Evolutionary conservation across 805 yeast genomes (phyloP).

Genomic region (Saccharomycopsis sp.): DNA sequence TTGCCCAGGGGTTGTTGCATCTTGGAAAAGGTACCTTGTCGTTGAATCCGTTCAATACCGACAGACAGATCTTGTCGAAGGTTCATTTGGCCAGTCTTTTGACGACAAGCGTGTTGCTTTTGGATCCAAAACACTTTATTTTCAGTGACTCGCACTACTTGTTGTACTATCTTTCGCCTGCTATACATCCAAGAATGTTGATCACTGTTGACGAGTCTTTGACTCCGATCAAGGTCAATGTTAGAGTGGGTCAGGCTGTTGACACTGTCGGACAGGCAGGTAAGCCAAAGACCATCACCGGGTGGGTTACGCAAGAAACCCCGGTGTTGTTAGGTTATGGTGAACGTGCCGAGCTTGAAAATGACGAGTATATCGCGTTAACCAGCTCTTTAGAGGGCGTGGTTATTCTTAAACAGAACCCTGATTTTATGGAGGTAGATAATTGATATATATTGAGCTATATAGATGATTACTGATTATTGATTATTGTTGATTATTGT

Average conservation of each 20-base stretch:
- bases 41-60: constrained; percentile 82
- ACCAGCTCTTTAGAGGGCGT: constrained; percentile 85
- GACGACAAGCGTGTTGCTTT: constrained; percentile 74
- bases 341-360: constrained; percentile 95
- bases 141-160: constrained; percentile 71
- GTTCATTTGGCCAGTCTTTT: constrained; percentile 85
- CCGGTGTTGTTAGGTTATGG: constrained; percentile 92
- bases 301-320: constrained; percentile 98
- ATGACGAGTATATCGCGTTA: constrained; percentile 82
- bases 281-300: constrained; percentile 96
- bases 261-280: constrained; percentile 99
- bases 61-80: constrained; percentile 79
- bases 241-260: constrained; percentile 97
- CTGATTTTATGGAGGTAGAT: constrained; percentile 68
- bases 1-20: constrained; percentile 92
- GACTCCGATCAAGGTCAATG: constrained; percentile 84
- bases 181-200: constrained; percentile 88
- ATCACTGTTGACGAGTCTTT: constrained; percentile 88
- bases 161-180: constrained; percentile 79
- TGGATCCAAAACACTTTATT: constrained; percentile 81
- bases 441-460: too few relatives aligned
- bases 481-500: too few relatives aligned
- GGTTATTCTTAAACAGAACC: constrained; percentile 86
- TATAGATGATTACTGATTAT: too few relatives aligned
- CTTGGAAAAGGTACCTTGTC: constrained; percentile 95